Evolutionary conservation across 1,284 basidiomycete genomes (phyloP).

Genomic region (Ustilago sp.): DNA sequence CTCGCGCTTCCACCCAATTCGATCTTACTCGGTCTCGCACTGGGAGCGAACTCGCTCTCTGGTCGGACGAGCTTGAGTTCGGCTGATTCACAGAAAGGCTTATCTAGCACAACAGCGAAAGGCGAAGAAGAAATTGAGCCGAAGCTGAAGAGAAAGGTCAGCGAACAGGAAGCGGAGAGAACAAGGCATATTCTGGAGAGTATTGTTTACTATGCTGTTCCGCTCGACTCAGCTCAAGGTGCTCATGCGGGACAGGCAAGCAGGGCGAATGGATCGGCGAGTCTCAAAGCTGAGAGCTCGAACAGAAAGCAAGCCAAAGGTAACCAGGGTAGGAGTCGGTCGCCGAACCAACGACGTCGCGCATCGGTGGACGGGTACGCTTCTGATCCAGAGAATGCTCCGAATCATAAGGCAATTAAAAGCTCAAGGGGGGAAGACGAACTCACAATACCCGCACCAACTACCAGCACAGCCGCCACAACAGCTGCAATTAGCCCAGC

Average conservation of each 20-base stretch:
- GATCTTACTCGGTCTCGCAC: constrained; percentile 38
- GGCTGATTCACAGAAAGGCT: neutral
- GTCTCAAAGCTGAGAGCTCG: neutral
- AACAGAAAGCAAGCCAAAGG: neutral
- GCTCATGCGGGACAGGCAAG: neutral
- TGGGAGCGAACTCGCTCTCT: constrained; percentile 42
- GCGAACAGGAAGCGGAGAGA: constrained; percentile 39
- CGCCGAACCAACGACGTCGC: constrained; percentile 19
- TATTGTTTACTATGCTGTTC: constrained; percentile 35
- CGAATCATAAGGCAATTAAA: constrained; percentile 9
- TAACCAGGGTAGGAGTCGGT: constrained; percentile 3
- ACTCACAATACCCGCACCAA: too few relatives aligned
- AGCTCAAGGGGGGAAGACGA: neutral
- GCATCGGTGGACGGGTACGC: constrained; percentile 35
- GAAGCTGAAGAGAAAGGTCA: constrained; percentile 16
- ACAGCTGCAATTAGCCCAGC: constrained; percentile 1
- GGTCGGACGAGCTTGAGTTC: constrained; percentile 18
- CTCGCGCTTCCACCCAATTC: constrained; percentile 33
- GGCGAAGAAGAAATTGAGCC: constrained; percentile 8
- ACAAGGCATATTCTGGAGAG: constrained; percentile 35
- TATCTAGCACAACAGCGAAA: neutral
- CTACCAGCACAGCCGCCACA: too few relatives aligned
- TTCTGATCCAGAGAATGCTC: constrained; percentile 40
- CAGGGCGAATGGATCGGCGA: neutral
- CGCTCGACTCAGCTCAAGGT: constrained; percentile 10